Evolutionary conservation across 1,284 basidiomycete species (phyloP).

Genomic region (Leccinum subrobustum): DNA sequence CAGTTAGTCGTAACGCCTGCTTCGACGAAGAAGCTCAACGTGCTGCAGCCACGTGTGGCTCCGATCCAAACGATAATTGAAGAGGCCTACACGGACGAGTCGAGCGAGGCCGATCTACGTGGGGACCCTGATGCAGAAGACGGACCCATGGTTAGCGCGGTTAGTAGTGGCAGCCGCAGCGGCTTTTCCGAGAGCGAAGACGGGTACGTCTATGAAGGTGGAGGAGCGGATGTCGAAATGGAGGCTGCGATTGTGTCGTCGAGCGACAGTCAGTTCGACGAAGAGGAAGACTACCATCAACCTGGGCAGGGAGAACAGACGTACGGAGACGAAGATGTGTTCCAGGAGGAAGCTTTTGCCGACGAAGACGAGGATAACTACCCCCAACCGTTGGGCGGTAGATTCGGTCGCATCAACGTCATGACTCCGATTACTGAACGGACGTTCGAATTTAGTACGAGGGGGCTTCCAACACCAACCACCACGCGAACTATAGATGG

Average conservation of each 20-base stretch:
- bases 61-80: slow-evolving; percentile 25
- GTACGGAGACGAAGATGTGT: slow-evolving; percentile 23
- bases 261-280: slow-evolving; percentile 37
- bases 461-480: slow-evolving; percentile 36
- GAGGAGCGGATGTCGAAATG: slow-evolving; percentile 30
- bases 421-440: slow-evolving; percentile 97
- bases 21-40: slow-evolving; percentile 24
- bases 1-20: slow-evolving; percentile 33
- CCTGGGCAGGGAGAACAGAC: slow-evolving; percentile 18
- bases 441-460: slow-evolving; percentile 81
- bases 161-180: slow-evolving; percentile 31
- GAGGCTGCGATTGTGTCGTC: slow-evolving; percentile 33
- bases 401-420: slow-evolving; percentile 77
- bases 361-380: slow-evolving; percentile 31
- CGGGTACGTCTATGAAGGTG: slow-evolving; percentile 31
- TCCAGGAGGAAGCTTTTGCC: slow-evolving; percentile 28
- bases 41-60: slow-evolving; percentile 22
- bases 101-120: slow-evolving; percentile 28
- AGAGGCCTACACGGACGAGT: slow-evolving; percentile 34
- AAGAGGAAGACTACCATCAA: slow-evolving; percentile 31
- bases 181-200: slow-evolving; percentile 36
- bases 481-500: slow-evolving; percentile 29
- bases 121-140: slow-evolving; percentile 30
- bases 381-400: slow-evolving; percentile 64
- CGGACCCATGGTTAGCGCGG: slow-evolving; percentile 21